Conservation (phyloP, 345 rosid species). For the Jatropha curcas region DNA sequence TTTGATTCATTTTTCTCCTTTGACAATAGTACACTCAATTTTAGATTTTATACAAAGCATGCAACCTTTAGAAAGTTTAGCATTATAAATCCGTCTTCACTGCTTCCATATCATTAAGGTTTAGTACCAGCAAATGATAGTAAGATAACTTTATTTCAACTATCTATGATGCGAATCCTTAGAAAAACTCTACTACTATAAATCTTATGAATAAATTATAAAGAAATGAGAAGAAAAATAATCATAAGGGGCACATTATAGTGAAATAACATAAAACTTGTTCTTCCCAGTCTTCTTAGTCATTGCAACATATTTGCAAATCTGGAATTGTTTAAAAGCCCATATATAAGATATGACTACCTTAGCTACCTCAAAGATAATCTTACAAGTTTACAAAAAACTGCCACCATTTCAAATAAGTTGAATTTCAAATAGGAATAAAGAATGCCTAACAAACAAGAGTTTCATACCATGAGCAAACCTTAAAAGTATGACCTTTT, state of each 20-base stretch:
- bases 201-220: no score
- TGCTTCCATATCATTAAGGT: background rate
- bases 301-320: constrained; percentile 64
- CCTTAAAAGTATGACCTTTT: background rate
- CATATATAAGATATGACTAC: constrained; percentile 9
- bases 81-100: background rate
- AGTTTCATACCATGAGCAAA: no score
- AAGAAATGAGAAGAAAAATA: constrained; percentile 5
- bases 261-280: constrained; percentile 56
- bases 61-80: background rate
- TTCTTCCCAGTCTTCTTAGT: constrained; percentile 87
- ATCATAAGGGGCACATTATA: background rate
- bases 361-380: background rate
- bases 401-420: background rate
- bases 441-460: background rate
- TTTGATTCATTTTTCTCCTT: background rate
- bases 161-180: background rate
- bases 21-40: background rate
- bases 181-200: no score
- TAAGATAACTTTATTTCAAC: background rate
- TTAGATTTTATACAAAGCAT: background rate
- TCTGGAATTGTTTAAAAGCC: constrained; percentile 42
- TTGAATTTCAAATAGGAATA: no score
- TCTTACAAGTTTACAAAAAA: background rate
- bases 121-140: background rate